These are phyloP conservation scores for Metschnikowia shivogae DNA, from an alignment of 805 yeast genomes.

Conservation along the genomic window DNA sequence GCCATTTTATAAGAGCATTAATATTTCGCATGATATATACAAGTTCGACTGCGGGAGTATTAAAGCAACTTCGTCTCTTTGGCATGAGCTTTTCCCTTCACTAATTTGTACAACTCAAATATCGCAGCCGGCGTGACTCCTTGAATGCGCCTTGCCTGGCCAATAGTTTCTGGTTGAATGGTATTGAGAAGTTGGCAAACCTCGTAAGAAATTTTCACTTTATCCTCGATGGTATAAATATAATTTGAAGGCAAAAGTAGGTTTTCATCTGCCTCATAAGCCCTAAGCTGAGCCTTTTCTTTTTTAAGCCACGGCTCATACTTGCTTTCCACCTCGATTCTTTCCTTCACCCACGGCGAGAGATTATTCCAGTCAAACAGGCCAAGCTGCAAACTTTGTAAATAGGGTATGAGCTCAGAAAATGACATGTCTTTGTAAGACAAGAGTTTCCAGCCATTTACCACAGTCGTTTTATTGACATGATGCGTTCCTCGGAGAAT, in stretches of 20 bases:
- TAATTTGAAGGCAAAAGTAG: constrained; percentile 64
- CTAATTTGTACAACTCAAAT: constrained; percentile 66
- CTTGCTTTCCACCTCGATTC: constrained; percentile 73
- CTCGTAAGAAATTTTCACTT: constrained; percentile 61
- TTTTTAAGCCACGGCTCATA: constrained; percentile 76
- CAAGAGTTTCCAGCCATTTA: constrained; percentile 66
- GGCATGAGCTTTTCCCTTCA: constrained; percentile 24
- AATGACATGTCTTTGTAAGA: constrained; percentile 46
- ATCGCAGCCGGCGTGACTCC: constrained; percentile 94
- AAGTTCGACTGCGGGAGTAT: background rate
- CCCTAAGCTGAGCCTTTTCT: constrained; percentile 66
- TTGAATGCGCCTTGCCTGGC: constrained; percentile 92
- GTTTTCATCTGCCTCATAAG: constrained; percentile 80
- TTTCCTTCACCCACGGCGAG: constrained; percentile 44
- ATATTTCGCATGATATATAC: background rate
- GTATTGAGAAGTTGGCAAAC: constrained; percentile 63
- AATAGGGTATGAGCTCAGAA: constrained; percentile 27
- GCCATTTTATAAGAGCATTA: background rate
- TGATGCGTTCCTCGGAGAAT: constrained; percentile 43
- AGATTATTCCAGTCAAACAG: constrained; percentile 22
- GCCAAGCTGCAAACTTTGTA: constrained; percentile 21
- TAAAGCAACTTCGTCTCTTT: background rate
- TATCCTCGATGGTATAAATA: constrained; percentile 56
- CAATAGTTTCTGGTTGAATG: constrained; percentile 83
- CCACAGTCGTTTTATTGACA: constrained; percentile 35